phyloP scores from a whole-genome alignment of 306 rosid genomes.

The Dicorynia guianensis region DNA sequence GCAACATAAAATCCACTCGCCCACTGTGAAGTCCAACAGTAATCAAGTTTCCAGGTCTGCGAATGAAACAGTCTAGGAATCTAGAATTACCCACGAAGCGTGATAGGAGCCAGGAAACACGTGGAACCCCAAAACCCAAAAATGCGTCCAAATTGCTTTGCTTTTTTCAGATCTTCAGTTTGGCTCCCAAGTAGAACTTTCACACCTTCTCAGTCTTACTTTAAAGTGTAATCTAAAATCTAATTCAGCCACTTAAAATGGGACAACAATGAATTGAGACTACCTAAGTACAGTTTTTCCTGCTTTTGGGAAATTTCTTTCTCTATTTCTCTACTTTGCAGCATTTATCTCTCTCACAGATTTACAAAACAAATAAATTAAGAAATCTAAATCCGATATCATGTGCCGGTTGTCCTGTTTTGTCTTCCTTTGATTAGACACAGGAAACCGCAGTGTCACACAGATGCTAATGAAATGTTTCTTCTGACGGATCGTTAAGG shows the following conservation, averaged over 20 bases:
- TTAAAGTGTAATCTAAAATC: constrained; percentile 15
- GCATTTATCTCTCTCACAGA: too few species aligned
- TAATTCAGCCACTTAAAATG: neutral
- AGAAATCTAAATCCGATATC: too few species aligned
- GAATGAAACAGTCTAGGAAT: constrained; percentile 43
- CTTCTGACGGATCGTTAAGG: constrained; percentile 40
- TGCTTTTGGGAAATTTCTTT: too few species aligned
- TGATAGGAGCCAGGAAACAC: constrained; percentile 9
- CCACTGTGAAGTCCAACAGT: neutral
- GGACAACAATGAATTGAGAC: too few species aligned
- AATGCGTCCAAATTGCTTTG: constrained; percentile 19
- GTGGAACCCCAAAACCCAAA: constrained; percentile 26
- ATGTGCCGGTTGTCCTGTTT: constrained; percentile 45
- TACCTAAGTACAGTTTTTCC: too few species aligned
- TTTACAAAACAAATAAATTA: too few species aligned
- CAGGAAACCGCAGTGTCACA: constrained; percentile 23
- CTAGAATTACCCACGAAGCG: constrained; percentile 2
- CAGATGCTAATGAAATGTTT: constrained; percentile 6
- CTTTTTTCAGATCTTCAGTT: constrained; percentile 40
- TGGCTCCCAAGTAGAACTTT: constrained; percentile 24
- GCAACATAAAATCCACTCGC: constrained; percentile 1
- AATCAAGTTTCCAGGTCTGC: constrained; percentile 10
- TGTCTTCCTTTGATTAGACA: constrained; percentile 40
- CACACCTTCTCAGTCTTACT: too few species aligned
- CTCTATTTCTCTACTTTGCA: too few species aligned